Conservation (phyloP, 2,329 filamentous ascomycete genomes). For the Xylaria arbuscula region DNA sequence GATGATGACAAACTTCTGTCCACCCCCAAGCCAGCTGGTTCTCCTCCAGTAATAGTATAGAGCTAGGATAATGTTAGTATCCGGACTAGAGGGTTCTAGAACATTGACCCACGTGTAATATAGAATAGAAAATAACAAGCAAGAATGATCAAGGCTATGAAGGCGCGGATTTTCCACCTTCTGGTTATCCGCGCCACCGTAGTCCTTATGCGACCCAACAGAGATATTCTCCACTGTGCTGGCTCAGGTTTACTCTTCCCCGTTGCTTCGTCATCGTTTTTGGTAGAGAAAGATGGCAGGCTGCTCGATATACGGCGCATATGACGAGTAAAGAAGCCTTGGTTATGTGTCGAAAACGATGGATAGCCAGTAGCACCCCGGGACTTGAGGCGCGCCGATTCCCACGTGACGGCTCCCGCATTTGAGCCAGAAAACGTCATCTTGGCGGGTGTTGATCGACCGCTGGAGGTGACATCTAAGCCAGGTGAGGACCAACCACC, state of each 20-base stretch:
- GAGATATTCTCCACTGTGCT: conserved; percentile 64
- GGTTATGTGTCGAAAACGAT: conserved; percentile 82
- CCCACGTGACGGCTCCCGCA: conserved; percentile 77
- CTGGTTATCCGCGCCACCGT: conserved; percentile 67
- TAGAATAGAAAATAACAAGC: conserved; percentile 74
- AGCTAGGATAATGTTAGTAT: conserved; percentile 54
- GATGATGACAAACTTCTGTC: conserved; percentile 92
- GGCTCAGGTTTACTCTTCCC: conserved; percentile 82
- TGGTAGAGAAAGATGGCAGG: conserved; percentile 76
- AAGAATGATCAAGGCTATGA: conserved; percentile 69
- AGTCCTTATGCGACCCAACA: conserved; percentile 60
- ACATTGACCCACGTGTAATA: conserved; percentile 72
- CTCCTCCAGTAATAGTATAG: conserved; percentile 74
- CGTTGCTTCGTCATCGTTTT: conserved; percentile 62
- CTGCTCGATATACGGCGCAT: conserved; percentile 83
- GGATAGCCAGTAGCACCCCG: conserved; percentile 79
- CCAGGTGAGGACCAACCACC: conserved; percentile 91
- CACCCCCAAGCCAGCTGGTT: conserved; percentile 79
- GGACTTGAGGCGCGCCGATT: conserved; percentile 81
- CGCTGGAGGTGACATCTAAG: conserved; percentile 75
- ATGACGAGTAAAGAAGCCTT: conserved; percentile 88
- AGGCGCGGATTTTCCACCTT: conserved; percentile 71
- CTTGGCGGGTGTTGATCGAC: conserved; percentile 73
- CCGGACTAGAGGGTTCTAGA: neutral
- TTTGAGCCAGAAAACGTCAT: conserved; percentile 60